Evolutionary conservation across 2,329 filamentous ascomycete species (phyloP), one percentile per base, ranked within the genome.

Genomic region (Aspergillus quadricinctus): DNA sequence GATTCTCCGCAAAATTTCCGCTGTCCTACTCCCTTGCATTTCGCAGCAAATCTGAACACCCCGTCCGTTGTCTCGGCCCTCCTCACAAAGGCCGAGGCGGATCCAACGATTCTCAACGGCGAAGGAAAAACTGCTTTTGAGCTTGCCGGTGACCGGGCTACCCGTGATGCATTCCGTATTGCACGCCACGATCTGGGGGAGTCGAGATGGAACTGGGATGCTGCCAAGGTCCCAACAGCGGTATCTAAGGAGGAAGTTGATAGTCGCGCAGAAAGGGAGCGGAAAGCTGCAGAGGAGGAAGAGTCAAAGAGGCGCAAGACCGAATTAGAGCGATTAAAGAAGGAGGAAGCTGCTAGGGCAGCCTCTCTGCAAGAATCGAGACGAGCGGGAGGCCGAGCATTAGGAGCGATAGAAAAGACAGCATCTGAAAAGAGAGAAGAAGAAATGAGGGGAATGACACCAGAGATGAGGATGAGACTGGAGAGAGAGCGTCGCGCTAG

Each of bases 61-160:
- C 81, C 90, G 0, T 85, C 89, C 0, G 79, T 97, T n/a, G 83
- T 97, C 1, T 73, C 82, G 0, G 90, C 91, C 0, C 82, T 99
- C 1, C 80, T 99, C 0, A 78, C 82, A 0, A 92, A 93, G 72
- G 88, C 81, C 3, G 81, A 81, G 1, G 89, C 91, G 1, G 85
- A 96, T 65, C 94, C 94, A 0, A 86, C 85, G 0, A 54, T 87
- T 1, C 72, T 73, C 27, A 96, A 89, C 67, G 78, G 72, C 3
- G 91, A 97, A 59, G 89, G 88, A n/a, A 92, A 89, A 71, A 89
- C 90, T 0, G 76, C 94, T 0, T 97, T 96, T 70, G 91, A 96
- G 54, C 82, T 99, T 1, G 86, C 90, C 0, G 91, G 93, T 45
- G 92, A 97, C 70, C 85, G 92, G 4, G 75, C 87, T 2, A 97